phyloP scores from a whole-genome alignment of 2,329 filamentous ascomycete species.

The Zelopaecilomyces penicillatus region DNA sequence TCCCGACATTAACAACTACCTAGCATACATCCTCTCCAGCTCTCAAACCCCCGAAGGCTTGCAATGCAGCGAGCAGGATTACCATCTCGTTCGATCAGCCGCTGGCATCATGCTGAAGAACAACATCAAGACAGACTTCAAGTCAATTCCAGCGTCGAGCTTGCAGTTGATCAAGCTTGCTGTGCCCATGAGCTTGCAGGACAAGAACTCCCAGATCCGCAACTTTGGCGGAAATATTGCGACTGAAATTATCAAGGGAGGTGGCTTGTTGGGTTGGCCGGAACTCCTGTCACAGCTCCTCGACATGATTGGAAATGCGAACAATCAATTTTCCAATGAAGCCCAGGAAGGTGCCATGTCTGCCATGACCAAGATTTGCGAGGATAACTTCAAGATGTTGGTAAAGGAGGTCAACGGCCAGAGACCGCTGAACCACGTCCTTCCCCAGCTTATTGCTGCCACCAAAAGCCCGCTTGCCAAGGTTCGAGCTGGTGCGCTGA shows the following conservation, averaged over 20 bases:
- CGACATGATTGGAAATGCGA: conserved; percentile 64
- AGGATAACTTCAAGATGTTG: conserved; percentile 82
- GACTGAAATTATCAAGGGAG: conserved; percentile 78
- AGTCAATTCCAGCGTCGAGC: conserved; percentile 64
- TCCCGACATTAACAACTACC: conserved; percentile 95
- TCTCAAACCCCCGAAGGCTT: conserved; percentile 53
- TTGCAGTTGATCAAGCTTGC: conserved; percentile 71
- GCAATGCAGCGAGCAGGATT: conserved; percentile 49
- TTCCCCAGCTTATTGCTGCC: conserved; percentile 85
- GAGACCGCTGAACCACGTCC: conserved; percentile 76
- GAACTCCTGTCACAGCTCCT: conserved; percentile 80
- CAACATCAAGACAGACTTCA: conserved; percentile 69
- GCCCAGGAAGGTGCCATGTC: conserved; percentile 91
- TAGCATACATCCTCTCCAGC: conserved; percentile 81
- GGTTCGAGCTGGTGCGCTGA: conserved; percentile 72
- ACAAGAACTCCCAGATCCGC: conserved; percentile 73
- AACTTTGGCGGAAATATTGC: conserved; percentile 89
- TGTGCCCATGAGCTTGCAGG: conserved; percentile 71
- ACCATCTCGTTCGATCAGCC: conserved; percentile 72
- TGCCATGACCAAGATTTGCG: conserved; percentile 89
- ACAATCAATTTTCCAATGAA: conserved; percentile 57
- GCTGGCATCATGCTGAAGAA: conserved; percentile 96
- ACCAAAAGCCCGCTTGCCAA: conserved; percentile 68
- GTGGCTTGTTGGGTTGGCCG: conserved; percentile 84
- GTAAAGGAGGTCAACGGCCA: conserved; percentile 85